These are phyloP conservation scores for Fraxinus xanthoxyloides DNA, from an alignment of 305 asterid genomes.

Conservation along the genomic window DNA sequence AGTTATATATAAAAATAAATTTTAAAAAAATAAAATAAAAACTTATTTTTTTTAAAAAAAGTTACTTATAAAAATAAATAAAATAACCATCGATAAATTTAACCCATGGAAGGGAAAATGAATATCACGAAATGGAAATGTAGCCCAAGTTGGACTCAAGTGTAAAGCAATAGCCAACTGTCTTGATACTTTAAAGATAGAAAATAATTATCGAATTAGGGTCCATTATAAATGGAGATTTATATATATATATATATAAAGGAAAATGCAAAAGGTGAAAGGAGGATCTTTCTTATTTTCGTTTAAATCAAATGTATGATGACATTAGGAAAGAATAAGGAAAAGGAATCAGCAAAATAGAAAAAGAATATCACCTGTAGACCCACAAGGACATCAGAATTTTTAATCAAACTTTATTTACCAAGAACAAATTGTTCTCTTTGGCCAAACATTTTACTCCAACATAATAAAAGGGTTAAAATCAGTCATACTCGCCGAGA, in stretches of 20 bases:
- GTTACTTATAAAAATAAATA: too few species aligned
- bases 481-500: background rate
- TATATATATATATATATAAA: background rate
- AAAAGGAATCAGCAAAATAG: conserved; percentile 19
- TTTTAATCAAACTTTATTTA: background rate
- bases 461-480: background rate
- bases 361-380: conserved; percentile 19
- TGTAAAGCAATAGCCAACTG: conserved; percentile 25
- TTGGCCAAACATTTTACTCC: background rate
- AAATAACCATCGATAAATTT: too few species aligned
- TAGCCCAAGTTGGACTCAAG: conserved; percentile 3
- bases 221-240: conserved; percentile 30
- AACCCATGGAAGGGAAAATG: background rate
- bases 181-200: conserved; percentile 5
- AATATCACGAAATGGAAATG: background rate
- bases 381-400: conserved; percentile 14
- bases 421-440: background rate
- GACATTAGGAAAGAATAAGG: conserved; percentile 28
- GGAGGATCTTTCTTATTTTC: conserved; percentile 33
- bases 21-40: too few species aligned
- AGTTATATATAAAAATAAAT: too few species aligned
- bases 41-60: too few species aligned
- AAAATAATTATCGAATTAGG: conserved; percentile 23
- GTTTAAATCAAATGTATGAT: conserved; percentile 40
- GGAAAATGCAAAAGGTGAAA: conserved; percentile 27